A percentile compares a stretch with the other conserved stretches of the same genome.
Evolutionary conservation across 2,329 filamentous ascomycete species (phyloP).

Genomic region (Diaporthe longicolla): DNA sequence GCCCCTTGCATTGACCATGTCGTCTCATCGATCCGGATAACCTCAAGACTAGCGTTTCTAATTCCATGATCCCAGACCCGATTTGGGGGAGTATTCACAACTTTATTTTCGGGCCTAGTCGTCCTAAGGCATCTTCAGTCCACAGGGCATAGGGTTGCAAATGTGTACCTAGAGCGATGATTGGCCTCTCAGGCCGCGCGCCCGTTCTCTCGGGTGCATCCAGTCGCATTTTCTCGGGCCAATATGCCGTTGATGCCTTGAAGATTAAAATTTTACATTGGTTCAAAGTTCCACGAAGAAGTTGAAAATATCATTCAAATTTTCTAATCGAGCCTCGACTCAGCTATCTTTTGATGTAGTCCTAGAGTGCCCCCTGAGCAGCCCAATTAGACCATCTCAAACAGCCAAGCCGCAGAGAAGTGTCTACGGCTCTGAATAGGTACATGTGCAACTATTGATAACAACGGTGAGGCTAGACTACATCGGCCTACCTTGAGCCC

Average conservation of each 20-base stretch:
- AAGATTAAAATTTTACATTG: background rate
- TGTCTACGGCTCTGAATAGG: background rate
- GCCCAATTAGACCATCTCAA: slow-evolving; percentile 18
- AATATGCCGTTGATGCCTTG: background rate
- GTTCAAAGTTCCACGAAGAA: background rate
- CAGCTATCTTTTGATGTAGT: background rate
- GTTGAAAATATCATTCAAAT: background rate
- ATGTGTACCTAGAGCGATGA: background rate
- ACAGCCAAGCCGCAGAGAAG: slow-evolving; percentile 21
- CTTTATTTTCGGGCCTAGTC: background rate
- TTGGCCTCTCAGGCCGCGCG: slow-evolving; percentile 7
- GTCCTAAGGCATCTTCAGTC: background rate
- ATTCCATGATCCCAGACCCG: background rate
- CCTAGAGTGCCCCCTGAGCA: background rate
- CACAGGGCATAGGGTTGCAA: background rate
- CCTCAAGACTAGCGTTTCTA: slow-evolving; percentile 23
- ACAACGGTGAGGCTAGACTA: background rate
- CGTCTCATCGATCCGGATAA: slow-evolving; percentile 16
- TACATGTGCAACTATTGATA: background rate
- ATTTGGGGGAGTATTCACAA: background rate
- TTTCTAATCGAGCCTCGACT: slow-evolving; percentile 3
- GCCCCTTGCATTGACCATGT: slow-evolving; percentile 26
- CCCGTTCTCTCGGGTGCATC: slow-evolving; percentile 8
- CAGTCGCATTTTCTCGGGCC: slow-evolving; percentile 4
- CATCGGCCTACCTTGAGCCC: background rate